These are phyloP conservation scores for Coemansia sp. DNA, from an alignment of 192 early-diverging fungal species.

Conservation along the genomic window DNA sequence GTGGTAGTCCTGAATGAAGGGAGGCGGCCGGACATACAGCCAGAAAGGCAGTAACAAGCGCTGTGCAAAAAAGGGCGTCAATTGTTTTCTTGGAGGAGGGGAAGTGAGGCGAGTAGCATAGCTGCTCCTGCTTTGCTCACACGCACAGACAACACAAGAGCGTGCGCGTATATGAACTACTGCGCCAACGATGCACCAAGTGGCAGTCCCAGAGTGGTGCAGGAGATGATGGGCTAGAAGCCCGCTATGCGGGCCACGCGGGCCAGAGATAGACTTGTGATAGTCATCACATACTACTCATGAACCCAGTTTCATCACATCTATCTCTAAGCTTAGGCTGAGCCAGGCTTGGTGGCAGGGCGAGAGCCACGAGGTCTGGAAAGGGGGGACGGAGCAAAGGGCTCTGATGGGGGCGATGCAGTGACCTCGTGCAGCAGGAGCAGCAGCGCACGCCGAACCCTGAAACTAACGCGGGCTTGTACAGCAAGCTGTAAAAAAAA, in stretches of 20 bases:
- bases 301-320: background rate
- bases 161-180: background rate
- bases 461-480: too few relatives aligned
- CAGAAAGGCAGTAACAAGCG: conserved; percentile 3
- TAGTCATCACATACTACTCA: background rate
- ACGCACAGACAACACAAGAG: background rate
- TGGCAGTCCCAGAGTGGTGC: background rate
- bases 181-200: background rate
- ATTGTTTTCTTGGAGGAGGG: conserved; percentile 6
- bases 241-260: background rate
- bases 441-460: conserved; percentile 2
- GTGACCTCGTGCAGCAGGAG: background rate
- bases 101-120: background rate
- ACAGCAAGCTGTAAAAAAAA: background rate
- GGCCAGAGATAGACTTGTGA: background rate
- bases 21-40: background rate
- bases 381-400: background rate
- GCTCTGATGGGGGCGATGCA: conserved; percentile 7
- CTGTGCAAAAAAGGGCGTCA: conserved; percentile 1
- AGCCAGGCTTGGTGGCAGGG: background rate
- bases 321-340: too few relatives aligned
- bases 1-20: conserved; percentile 6
- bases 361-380: background rate
- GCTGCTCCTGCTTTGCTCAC: background rate
- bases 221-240: background rate